A percentile compares a stretch with the other conserved stretches of the same genome.
These are phyloP conservation scores for Rhizophora mangle DNA, from an alignment of 345 rosid species.

Conservation along the genomic window DNA sequence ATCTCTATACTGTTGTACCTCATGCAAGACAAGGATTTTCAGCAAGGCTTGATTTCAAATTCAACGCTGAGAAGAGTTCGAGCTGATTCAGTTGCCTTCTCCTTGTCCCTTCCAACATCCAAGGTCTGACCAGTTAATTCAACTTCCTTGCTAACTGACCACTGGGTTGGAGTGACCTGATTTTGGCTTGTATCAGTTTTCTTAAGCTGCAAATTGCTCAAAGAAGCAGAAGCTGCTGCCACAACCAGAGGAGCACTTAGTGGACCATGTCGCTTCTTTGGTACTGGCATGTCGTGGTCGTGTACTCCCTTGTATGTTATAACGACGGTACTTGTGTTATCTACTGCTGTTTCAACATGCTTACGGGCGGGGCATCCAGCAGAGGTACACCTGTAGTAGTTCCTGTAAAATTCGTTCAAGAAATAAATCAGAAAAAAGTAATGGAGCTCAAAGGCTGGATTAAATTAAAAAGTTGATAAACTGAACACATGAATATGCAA, in stretches of 20 bases:
- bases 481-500: background rate
- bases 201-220: conserved; percentile 39
- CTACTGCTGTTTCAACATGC: conserved; percentile 75
- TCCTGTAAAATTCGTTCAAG: conserved; percentile 45
- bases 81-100: conserved; percentile 84
- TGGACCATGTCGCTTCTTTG: conserved; percentile 86
- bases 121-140: conserved; percentile 55
- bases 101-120: conserved; percentile 63
- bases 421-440: conserved; percentile 3
- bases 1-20: background rate
- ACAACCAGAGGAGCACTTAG: conserved; percentile 78
- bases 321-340: conserved; percentile 50
- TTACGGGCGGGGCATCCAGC: conserved; percentile 89
- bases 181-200: conserved; percentile 32
- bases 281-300: conserved; percentile 93
- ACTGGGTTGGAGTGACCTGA: conserved; percentile 43
- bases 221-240: conserved; percentile 64
- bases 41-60: conserved; percentile 86
- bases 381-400: conserved; percentile 92
- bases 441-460: background rate
- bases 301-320: conserved; percentile 87
- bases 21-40: conserved; percentile 15
- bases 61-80: conserved; percentile 89
- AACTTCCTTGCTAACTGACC: conserved; percentile 51
- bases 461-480: background rate